Base-by-base conservation (phyloP, 1,139 yeast genomes). In the Debaryomyces fabryi region DNA sequence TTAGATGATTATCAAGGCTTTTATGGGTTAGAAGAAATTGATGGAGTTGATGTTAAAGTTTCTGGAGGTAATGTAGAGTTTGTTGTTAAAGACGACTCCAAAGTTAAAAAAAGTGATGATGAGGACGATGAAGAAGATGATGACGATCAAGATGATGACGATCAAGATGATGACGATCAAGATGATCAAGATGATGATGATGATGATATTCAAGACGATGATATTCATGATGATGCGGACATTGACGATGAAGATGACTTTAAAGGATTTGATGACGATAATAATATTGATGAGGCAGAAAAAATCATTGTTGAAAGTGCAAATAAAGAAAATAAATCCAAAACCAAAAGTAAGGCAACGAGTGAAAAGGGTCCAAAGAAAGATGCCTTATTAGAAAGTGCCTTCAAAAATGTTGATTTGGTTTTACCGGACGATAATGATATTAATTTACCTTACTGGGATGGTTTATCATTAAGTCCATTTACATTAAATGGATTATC, bases 21-120 rank as follows among this genome's bases (percentile, higher is more conserved):
- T 57, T 89, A 84, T 66, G 99, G 97, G 0, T 70, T 93, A 38
- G 98, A 93, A 65, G 99, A 93, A 64, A 80, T 93, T 46, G 97
- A 91, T 47, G 97, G 97, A 24, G 97, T 92, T 44, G 92, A 81
- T 58, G 92, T 92, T 4, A 81, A 81, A 53, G 75, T 82, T 48
- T 81, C 83, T 3, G 74, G 82, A 49, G 96, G 96, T 13, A 72
- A 74, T 52, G 82, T 86, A 0, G 79, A 80, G 55, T 88, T 88
- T 59, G 67, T 81, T 21, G 81, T 83, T 3, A 76, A 72, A 46
- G 84, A 81, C 37, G 69, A 71, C 8, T 54, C 57, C 24, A 60
- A 60, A 15, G 50, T 47, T 13, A 49, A 52, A 24, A 44, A 49
- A 9, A 57, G 51, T 12, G 50, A 46, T 6, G 50, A 46, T 21